These are phyloP conservation scores for Torulaspora quercuum DNA, from an alignment of 805 yeast species.

Conservation along the genomic window DNA sequence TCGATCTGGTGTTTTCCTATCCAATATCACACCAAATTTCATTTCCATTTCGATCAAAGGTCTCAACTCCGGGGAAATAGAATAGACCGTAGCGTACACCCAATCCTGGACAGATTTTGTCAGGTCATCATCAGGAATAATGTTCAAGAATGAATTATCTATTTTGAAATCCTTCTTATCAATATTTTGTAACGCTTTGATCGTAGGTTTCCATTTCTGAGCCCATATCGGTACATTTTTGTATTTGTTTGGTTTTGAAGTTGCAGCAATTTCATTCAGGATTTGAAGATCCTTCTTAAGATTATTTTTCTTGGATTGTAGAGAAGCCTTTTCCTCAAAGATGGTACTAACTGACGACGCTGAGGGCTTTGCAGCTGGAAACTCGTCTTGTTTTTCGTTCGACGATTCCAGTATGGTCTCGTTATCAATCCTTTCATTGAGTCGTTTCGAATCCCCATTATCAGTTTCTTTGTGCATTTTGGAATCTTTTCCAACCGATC, in stretches of 20 bases:
- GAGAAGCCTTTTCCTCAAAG: slow-evolving; percentile 33
- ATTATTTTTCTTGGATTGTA: slow-evolving; percentile 33
- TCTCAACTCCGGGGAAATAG: slow-evolving; percentile 51
- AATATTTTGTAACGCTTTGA: slow-evolving; percentile 33
- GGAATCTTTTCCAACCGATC: not conserved
- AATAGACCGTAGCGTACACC: slow-evolving; percentile 77
- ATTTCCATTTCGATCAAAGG: slow-evolving; percentile 68
- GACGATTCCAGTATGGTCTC: not conserved
- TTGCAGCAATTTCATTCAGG: slow-evolving; percentile 30
- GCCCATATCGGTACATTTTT: slow-evolving; percentile 80
- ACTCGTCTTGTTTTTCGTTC: slow-evolving; percentile 1
- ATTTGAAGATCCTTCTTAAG: slow-evolving; percentile 33
- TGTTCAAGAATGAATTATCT: slow-evolving; percentile 51
- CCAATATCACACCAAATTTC: slow-evolving; percentile 69
- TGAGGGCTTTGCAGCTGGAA: not conserved
- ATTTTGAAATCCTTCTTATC: slow-evolving; percentile 34
- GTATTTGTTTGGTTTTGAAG: slow-evolving; percentile 59
- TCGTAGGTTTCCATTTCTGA: slow-evolving; percentile 57
- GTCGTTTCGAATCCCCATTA: slow-evolving; percentile 6
- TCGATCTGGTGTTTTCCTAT: slow-evolving; percentile 58
- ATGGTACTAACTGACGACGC: slow-evolving; percentile 24
- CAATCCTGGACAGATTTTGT: slow-evolving; percentile 82
- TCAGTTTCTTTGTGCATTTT: slow-evolving; percentile 1
- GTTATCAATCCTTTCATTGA: not conserved
- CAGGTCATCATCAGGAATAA: slow-evolving; percentile 74